phyloP scores from a whole-genome alignment of 495 filamentous ascomycete genomes.

The Eremomyces bilateralis region DNA sequence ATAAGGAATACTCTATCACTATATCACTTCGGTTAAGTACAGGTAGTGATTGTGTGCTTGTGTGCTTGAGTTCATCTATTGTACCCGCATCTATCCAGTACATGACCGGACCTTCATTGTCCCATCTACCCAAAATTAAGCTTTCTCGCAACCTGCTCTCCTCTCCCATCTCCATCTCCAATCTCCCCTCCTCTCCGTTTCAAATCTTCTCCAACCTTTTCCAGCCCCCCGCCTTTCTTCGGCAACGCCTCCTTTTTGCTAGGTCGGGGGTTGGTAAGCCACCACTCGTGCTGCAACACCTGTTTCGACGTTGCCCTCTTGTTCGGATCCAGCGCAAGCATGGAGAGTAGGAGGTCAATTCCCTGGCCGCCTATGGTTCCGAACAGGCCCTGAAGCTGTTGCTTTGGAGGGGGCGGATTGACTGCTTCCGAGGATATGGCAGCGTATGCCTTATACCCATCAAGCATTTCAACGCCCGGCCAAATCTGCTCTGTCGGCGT shows the following conservation, averaged over 20 bases:
- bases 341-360: constrained; percentile 68
- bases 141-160: constrained; percentile 61
- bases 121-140: constrained; percentile 45
- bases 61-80: no score
- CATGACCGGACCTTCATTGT: no score
- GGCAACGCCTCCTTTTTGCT: constrained; percentile 71
- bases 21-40: no score
- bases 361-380: constrained; percentile 57
- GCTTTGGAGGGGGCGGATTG: constrained; percentile 39
- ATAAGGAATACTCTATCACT: no score
- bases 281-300: constrained; percentile 70
- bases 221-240: constrained; percentile 36
- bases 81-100: no score
- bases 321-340: constrained; percentile 66
- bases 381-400: constrained; percentile 50
- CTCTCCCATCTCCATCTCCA: constrained; percentile 33
- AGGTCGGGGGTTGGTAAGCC: constrained; percentile 60
- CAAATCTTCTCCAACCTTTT: constrained; percentile 68
- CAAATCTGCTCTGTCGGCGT: constrained; percentile 88
- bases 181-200: constrained; percentile 57
- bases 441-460: constrained; percentile 45
- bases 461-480: constrained; percentile 70
- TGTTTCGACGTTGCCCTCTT: constrained; percentile 55
- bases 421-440: constrained; percentile 25
- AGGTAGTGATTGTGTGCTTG: no score